Base-by-base conservation (phyloP, 2,329 filamentous ascomycete genomes). In the Bimuria novae-zelandiae region DNA sequence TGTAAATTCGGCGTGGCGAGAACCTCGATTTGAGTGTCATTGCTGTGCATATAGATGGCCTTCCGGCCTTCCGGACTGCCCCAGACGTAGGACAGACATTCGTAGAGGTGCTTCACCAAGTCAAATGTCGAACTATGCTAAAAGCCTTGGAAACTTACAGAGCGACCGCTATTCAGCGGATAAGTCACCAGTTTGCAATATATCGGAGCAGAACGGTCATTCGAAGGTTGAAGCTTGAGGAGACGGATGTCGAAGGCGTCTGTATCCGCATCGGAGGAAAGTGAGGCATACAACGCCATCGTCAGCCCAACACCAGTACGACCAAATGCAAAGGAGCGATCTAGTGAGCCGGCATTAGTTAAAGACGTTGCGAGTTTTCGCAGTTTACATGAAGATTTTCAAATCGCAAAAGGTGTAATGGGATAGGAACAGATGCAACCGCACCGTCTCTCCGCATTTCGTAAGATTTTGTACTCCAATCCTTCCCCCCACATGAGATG, bases 61-160 rank as follows among this genome's bases (percentile, higher is more conserved):
- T 8, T 32, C 3, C 2, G 27, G 27, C 42, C 8, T 23, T 33
- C 46, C 14, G 29, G 11, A 1, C 25, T 4, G 12, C 46, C 46
- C 46, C 46, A 49, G 8, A 49, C 46, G 11, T 49, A 49, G 6
- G 46, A 49, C 7, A 49, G 36, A 14, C 46, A 49, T 17, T 49
- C 46, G 12, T 49, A 49, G 14, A 29, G 21, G 27, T 41, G 46
- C 36, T 35, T 7, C 14, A 7, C 12, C 11, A 7, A 16, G 10
- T 14, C n/a, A 33, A 16, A 14, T 7, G 21, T 25, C n/a, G 17
- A 17, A 14, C 4, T 27, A 25, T 16, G 16, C 5, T 27, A 21
- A 41, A 25, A 4, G 14, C 10, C 12, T 43, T 8, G 40, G 19
- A 16, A 4, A 43, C 40, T 43, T n/a, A 43, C 40, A 19, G 36